Evolutionary conservation across 2,329 filamentous ascomycete genomes (phyloP).

Genomic region (Zasmidium cellare): DNA sequence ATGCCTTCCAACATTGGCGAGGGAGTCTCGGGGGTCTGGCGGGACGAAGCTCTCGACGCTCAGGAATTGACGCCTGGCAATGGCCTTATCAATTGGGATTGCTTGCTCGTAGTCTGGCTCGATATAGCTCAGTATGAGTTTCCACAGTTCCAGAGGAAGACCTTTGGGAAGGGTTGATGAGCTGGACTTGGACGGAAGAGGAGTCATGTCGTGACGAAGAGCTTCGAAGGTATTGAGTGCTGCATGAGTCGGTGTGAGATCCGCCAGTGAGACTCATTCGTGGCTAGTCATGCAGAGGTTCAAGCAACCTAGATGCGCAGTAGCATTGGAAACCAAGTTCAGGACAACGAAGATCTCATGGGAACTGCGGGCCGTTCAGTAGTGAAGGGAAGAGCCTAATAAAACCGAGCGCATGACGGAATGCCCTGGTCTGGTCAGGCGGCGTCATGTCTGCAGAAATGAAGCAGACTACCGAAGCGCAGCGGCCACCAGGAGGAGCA

Average conservation of each 20-base stretch:
- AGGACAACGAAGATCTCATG: background rate
- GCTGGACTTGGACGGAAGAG: background rate
- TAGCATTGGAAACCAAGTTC: background rate
- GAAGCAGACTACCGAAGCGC: conserved; percentile 1
- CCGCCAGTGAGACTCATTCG: background rate
- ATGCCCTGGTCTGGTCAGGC: background rate
- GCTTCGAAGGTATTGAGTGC: background rate
- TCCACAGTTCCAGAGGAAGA: conserved; percentile 9
- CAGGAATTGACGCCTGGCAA: conserved; percentile 52
- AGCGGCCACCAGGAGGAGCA: conserved; percentile 8
- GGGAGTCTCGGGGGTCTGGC: conserved; percentile 33
- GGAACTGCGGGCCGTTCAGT: background rate
- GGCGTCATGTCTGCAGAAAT: conserved; percentile 10
- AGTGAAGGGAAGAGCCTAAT: background rate
- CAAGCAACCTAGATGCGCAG: background rate
- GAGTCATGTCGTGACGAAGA: background rate
- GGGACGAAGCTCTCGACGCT: conserved; percentile 55
- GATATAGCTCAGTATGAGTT: conserved; percentile 51
- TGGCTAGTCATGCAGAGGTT: background rate
- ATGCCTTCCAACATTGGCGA: background rate
- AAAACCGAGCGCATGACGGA: background rate
- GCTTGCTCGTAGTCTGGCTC: conserved; percentile 53
- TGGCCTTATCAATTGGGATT: conserved; percentile 36
- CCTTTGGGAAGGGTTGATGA: background rate
- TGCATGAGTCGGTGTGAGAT: background rate